Evolutionary conservation across 768 basidiomycete species (phyloP), one percentile per base, ranked within the genome.

Genomic region (Lactarius trivialis): DNA sequence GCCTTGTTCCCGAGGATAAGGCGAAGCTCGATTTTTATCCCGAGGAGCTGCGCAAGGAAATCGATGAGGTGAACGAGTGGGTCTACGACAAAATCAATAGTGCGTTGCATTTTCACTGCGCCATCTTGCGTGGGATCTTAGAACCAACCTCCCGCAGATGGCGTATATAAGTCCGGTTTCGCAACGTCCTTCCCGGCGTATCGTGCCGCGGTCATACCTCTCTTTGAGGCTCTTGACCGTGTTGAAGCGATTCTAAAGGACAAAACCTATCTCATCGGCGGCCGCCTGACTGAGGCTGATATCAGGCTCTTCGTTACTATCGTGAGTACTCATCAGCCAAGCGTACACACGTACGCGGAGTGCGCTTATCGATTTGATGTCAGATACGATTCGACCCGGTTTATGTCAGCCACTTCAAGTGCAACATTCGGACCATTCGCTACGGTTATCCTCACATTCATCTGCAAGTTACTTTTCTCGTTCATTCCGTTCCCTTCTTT

Each of bases 331-430:
- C 7, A n/a, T 58, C 59, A 4, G 11, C 39, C 34, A 5, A 8
- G 12, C 15, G 26, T 32, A 17, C 32, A 17, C n/a, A 8, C 4
- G 26, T 37, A 4, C 1, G 17, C 34, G 34, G 34, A 34, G 17
- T 39, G 2, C 36, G 24, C 34, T 55, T 26, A 56, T 54, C 3
- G 2, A 26, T n/a, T 48, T 17, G 24, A 28, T 43, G 2, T 58
- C 60, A 91, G 89, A 76, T 92, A 64, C 91, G 93, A 37, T 95
- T 94, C 74, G 93, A 96, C 68, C 85, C 87, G 1, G 95, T 89
- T 17, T 98, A 98, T 73, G 81, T 88, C 52, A 84, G 87, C 0
- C 91, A 93, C 72, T 98, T 98, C 82, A 98, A 98, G 69, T 95
- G 93, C 76, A 94, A 96, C 78, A 72, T 92, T 66, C 85, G 87